A percentile compares a stretch with the other conserved stretches of the same genome.
phyloP scores from a whole-genome alignment of 2,329 filamentous ascomycete genomes.

The Neopestalotiopsis sp. region DNA sequence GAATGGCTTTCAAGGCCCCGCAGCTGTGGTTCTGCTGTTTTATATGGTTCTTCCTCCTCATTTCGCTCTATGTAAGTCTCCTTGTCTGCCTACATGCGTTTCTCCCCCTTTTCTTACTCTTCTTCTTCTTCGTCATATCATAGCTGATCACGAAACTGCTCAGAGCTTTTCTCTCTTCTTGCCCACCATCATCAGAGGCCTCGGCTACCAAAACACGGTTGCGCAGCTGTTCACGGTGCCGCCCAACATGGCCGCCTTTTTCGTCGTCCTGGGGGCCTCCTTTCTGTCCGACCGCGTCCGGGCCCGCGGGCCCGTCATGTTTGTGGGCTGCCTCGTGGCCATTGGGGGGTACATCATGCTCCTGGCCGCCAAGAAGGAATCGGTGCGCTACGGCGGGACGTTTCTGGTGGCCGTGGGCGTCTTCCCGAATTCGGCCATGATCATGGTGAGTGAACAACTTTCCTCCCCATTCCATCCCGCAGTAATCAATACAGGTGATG shows the following conservation, averaged over 20 bases:
- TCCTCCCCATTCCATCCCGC: no score
- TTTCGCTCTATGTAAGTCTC: conserved; percentile 11
- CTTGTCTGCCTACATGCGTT: background rate
- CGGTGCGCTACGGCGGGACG: conserved; percentile 80
- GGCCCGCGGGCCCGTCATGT: conserved; percentile 42
- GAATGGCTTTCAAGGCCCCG: conserved; percentile 16
- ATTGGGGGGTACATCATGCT: conserved; percentile 85
- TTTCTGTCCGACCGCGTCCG: conserved; percentile 9
- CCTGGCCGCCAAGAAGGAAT: conserved; percentile 65
- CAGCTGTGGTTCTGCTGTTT: conserved; percentile 16
- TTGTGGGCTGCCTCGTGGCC: conserved; percentile 77
- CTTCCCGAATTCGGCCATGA: conserved; percentile 64
- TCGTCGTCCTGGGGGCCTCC: conserved; percentile 22
- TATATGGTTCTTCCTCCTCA: conserved; percentile 16
- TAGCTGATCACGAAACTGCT: background rate
- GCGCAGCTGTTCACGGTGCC: conserved; percentile 78
- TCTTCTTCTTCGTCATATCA: background rate
- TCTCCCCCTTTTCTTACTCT: background rate
- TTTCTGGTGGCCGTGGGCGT: conserved; percentile 89
- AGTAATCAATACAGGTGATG: background rate
- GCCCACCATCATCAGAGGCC: conserved; percentile 73
- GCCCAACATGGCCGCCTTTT: conserved; percentile 74
- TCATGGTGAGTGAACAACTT: background rate
- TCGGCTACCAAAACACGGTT: conserved; percentile 54
- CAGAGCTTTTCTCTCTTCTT: conserved; percentile 72